phyloP scores from a whole-genome alignment of 495 filamentous ascomycete genomes.

The Daldinia concentrica region DNA sequence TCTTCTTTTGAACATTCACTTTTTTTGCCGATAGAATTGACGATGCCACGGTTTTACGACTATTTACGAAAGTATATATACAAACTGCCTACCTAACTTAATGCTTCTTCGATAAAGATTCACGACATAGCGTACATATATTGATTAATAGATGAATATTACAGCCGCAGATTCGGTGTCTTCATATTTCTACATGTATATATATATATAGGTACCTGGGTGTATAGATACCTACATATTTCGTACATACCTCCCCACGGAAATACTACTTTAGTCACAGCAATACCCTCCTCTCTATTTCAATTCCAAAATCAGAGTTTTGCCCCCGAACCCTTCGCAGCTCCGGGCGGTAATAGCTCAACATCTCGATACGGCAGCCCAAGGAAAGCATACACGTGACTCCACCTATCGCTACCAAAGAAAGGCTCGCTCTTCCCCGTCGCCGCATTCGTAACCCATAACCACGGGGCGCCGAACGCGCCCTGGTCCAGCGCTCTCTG shows the following conservation, averaged over 20 bases:
- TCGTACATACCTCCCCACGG: too few species aligned
- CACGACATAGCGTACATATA: slow-evolving; percentile 29
- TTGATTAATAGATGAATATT: slow-evolving; percentile 17
- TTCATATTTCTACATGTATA: neutral
- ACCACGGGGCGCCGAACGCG: slow-evolving; percentile 80
- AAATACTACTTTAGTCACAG: neutral
- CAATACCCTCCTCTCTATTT: neutral
- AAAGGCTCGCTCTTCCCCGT: slow-evolving; percentile 69
- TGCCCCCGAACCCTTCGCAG: slow-evolving; percentile 26
- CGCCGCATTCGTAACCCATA: slow-evolving; percentile 70
- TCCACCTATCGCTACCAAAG: slow-evolving; percentile 78
- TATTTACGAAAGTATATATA: slow-evolving; percentile 29
- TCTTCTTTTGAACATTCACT: slow-evolving; percentile 13
- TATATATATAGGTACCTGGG: neutral
- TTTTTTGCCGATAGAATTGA: slow-evolving; percentile 22
- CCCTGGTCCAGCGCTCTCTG: slow-evolving; percentile 67
- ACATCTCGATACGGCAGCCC: slow-evolving; percentile 51
- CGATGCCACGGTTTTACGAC: slow-evolving; percentile 37
- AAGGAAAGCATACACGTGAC: slow-evolving; percentile 54
- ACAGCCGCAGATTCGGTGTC: neutral
- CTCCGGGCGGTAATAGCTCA: slow-evolving; percentile 43
- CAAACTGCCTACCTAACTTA: slow-evolving; percentile 6
- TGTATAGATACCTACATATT: too few species aligned
- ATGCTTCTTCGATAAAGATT: slow-evolving; percentile 21
- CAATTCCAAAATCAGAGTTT: slow-evolving; percentile 18